Base-by-base conservation (phyloP, 352 stramenopile genomes). In the Globisporangium mamillatum region DNA sequence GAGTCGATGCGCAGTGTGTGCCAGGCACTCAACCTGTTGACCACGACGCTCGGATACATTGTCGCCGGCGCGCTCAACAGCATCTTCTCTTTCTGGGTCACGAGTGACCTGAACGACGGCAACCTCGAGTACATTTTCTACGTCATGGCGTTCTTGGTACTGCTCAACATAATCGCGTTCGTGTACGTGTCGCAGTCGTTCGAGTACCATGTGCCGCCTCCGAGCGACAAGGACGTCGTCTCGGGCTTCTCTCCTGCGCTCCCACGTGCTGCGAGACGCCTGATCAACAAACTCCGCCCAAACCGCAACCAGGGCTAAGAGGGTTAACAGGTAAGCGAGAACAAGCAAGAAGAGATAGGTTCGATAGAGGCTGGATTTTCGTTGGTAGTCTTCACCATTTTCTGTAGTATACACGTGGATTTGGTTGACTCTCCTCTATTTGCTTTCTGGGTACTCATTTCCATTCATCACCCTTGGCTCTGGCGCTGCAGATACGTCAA, bases 91-190 rank as follows among this genome's bases (percentile, higher is more conserved):
- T 91, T 95, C 71, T 97, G 92, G 92, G 68, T 98, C 67, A 88
- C 93, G 32, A 93, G 79, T 53, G 82, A 98, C 69, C 71, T 98
- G 50, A 97, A 98, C 77, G 72, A 95, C 36, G 93, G 93, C 54
- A 78, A 93, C 38, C 78, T 98, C 34, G 92, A 98, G 76, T 81
- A 87, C 60, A 97, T 97, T 64, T 98, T 93, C 75, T 95, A 83
- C 71, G 76, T 94, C 69, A 76, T 95, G 76, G 87, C 84, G 34
- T 50, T 83, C 4, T 74, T 96, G 25, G 77, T 93, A 36, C 52
- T 93, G 1, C 46, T 93, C 60, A 87, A 92, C 34, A 53, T 92
- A 55, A 41, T 81, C 52, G 84, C 76, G 6, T 92, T 93, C 44
- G 22, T 89, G 12, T 63, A 77, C 60, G 81, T 94, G 5, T 91